phyloP scores from a whole-genome alignment of 306 rosid species.

The Gillenia trifoliata region DNA sequence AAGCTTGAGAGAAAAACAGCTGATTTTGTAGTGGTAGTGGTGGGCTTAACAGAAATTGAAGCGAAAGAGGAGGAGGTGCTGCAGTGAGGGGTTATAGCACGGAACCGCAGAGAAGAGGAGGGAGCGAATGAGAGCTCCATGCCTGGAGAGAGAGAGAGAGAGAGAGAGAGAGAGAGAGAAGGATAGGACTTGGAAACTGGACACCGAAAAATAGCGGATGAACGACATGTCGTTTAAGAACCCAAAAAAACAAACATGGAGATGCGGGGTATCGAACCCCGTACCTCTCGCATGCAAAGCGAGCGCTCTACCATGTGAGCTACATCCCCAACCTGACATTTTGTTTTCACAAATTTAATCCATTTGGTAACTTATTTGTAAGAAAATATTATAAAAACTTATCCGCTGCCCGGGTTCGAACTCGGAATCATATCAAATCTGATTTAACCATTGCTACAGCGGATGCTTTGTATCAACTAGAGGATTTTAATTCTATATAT shows the following conservation, averaged over 20 bases:
- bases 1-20: conserved; percentile 26
- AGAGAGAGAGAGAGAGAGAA: background rate
- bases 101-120: conserved; percentile 31
- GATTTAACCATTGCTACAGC: no score
- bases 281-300: conserved; percentile 14
- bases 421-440: no score
- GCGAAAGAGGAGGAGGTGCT: conserved; percentile 12
- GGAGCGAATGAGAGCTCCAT: conserved; percentile 62
- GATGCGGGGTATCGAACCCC: conserved; percentile 26
- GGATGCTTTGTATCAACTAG: no score
- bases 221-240: background rate
- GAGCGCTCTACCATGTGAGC: conserved; percentile 28
- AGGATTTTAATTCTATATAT: no score
- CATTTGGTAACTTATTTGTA: no score
- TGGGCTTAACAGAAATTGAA: background rate
- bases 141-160: background rate
- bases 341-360: no score
- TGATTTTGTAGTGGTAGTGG: conserved; percentile 3
- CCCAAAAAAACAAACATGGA: background rate
- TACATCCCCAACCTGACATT: conserved; percentile 6
- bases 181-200: background rate
- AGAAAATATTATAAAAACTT: no score
- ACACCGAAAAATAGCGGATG: background rate
- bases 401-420: no score
- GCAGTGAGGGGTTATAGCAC: conserved; percentile 23